Evolutionary conservation across 1,139 yeast genomes (phyloP).

Genomic region (Zhuliangozyma parablackwelliae): DNA sequence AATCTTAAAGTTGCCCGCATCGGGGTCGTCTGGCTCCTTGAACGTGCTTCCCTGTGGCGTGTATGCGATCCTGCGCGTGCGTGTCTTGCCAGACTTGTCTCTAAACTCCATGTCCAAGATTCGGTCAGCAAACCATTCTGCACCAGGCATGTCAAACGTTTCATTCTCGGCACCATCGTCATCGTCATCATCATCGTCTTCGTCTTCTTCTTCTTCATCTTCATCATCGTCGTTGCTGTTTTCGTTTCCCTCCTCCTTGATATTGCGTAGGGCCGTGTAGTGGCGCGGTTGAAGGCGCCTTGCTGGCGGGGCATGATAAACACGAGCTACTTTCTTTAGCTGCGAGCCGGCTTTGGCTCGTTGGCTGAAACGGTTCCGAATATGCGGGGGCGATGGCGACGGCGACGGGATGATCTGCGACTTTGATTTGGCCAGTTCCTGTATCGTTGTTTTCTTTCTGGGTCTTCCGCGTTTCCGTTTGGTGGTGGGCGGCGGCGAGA

Average conservation of each 20-base stretch:
- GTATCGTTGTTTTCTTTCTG: background rate
- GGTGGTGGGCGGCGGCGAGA: conserved; percentile 18
- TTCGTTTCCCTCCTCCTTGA: background rate
- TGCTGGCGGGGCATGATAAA: no score
- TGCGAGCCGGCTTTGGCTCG: background rate
- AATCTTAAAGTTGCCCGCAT: conserved; percentile 51
- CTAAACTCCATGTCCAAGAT: conserved; percentile 47
- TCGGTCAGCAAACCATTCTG: conserved; percentile 55
- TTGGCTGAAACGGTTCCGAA: background rate
- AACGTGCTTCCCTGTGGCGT: conserved; percentile 58
- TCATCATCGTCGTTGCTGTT: conserved; percentile 1
- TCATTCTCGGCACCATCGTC: background rate
- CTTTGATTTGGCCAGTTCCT: background rate
- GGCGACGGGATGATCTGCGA: background rate
- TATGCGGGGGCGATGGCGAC: background rate
- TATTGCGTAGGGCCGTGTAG: background rate
- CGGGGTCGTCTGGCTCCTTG: conserved; percentile 30
- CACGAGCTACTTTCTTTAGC: no score
- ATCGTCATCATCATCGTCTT: background rate
- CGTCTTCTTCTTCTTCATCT: background rate
- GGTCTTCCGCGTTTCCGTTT: conserved; percentile 6
- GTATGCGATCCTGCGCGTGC: conserved; percentile 58
- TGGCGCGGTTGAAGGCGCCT: no score
- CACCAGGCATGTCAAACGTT: conserved; percentile 32
- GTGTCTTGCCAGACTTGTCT: conserved; percentile 37